Percentiles rank a stretch among this genome's conserved stretches.
Conservation (phyloP, 306 rosid genomes). For the Canavalia ensiformis region DNA sequence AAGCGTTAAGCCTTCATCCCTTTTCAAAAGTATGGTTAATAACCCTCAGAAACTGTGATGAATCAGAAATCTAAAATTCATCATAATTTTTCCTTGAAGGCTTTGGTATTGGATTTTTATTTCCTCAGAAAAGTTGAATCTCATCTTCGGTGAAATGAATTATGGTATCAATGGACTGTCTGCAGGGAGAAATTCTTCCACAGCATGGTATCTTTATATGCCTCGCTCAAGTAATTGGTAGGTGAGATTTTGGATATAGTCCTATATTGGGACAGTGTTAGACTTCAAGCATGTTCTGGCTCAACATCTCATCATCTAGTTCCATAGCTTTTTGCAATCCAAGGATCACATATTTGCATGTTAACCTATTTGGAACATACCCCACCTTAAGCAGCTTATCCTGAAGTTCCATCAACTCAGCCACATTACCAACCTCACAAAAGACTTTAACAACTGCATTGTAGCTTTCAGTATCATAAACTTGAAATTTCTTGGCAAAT, state of each 20-base stretch:
- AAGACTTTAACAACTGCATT: constrained; percentile 65
- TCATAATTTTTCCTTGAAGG: not conserved
- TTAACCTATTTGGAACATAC: constrained; percentile 73
- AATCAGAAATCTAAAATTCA: not conserved
- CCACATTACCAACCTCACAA: constrained; percentile 65
- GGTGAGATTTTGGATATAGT: not conserved
- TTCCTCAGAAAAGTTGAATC: not conserved
- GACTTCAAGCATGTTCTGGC: constrained; percentile 19
- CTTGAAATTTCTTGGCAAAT: constrained; percentile 67
- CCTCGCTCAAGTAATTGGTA: not conserved
- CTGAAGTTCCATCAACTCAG: constrained; percentile 75
- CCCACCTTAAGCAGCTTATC: constrained; percentile 76
- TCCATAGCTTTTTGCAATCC: constrained; percentile 67
- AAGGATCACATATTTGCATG: constrained; percentile 70
- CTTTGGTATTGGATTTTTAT: not conserved
- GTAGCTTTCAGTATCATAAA: constrained; percentile 78
- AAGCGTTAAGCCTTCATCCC: not conserved
- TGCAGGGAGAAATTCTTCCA: not conserved
- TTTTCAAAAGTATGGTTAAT: not conserved
- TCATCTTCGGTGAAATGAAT: not conserved
- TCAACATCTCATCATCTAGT: constrained; percentile 38
- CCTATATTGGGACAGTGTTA: not conserved
- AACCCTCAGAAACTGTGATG: too few relatives aligned
- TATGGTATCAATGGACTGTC: not conserved
- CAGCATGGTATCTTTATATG: not conserved